Base-by-base conservation (phyloP, 1,284 basidiomycete genomes). In the Mixia osmundae region DNA sequence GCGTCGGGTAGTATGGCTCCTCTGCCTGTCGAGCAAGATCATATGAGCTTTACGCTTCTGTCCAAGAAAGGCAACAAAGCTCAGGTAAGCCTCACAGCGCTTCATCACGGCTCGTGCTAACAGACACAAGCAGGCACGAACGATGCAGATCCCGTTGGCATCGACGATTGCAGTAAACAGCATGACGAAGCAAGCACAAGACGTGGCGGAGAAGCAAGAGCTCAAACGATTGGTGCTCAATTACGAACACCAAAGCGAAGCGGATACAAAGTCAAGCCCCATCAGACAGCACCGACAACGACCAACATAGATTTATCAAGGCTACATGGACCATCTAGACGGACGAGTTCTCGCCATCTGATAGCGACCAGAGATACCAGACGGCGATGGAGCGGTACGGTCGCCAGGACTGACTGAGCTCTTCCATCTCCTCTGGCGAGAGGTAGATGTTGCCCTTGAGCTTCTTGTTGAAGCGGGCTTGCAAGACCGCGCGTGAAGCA, bases 31-130 rank as follows among this genome's bases (percentile, higher is more conserved):
- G 60, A 35, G n/a, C 34, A 35, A 7, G 39, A 45, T 37, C 51
- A 74, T 24, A 95, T 95, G 83, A 76, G 72, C 46, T 99, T 99
- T 57, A 87, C 79, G 6, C 62, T 97, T 30, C 65, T 97, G 44
- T 80, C 85, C 4, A 89, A 89, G 64, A 72, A 74, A 41, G 91
- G 89, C 10, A 85, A 83, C 54, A 91, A 77, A 55, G 77, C 79
- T 54, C 78, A 82, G 64, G 79, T 76, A 44, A 43, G 66, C 21
- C 14, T 23, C 21, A 2, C n/a, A n/a, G n/a, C n/a, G n/a, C n/a
- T n/a, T n/a, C n/a, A n/a, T n/a, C n/a, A n/a, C n/a, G n/a, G 24
- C 10, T 6, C 10, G 8, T 6, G 18, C 19, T 32, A 12, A 31
- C 16, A 19, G 24, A 29, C 18, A 22, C 9, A 9, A 18, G 5